Evolutionary conservation across 108 stramenopile species (phyloP).

Genomic region (Conticribra guillardii): DNA sequence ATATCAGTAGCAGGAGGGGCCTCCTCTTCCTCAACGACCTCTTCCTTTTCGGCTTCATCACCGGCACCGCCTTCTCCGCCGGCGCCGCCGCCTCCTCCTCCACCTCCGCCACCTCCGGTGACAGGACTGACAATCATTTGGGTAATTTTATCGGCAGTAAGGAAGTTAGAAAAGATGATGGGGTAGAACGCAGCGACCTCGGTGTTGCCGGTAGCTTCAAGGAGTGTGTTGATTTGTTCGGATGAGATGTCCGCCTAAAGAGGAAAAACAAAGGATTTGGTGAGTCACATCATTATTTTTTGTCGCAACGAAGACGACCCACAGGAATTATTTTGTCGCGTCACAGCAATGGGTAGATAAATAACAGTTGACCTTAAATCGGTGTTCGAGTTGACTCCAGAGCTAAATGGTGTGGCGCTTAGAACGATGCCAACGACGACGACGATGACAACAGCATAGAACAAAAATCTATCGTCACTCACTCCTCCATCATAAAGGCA

Average conservation of each 20-base stretch:
- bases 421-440: background rate
- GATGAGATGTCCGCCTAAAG: conserved; percentile 85
- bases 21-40: conserved; percentile 76
- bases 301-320: too few relatives aligned
- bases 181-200: conserved; percentile 97
- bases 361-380: too few relatives aligned
- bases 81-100: conserved; percentile 80
- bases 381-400: too few relatives aligned
- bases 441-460: background rate
- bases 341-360: too few relatives aligned
- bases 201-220: conserved; percentile 92
- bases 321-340: too few relatives aligned
- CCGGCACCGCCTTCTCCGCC: conserved; percentile 73
- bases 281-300: background rate
- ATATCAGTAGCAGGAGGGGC: conserved; percentile 83
- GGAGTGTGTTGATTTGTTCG: conserved; percentile 87
- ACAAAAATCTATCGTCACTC: conserved; percentile 23
- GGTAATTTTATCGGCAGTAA: conserved; percentile 82
- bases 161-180: conserved; percentile 91
- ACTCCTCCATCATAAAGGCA: conserved; percentile 94
- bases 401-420: too few relatives aligned
- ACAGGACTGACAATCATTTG: conserved; percentile 81
- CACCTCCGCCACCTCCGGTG: conserved; percentile 75
- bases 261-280: background rate
- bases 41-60: conserved; percentile 74